Evolutionary conservation across 2,329 filamentous ascomycete species (phyloP).

Genomic region (Penicillium paneum): DNA sequence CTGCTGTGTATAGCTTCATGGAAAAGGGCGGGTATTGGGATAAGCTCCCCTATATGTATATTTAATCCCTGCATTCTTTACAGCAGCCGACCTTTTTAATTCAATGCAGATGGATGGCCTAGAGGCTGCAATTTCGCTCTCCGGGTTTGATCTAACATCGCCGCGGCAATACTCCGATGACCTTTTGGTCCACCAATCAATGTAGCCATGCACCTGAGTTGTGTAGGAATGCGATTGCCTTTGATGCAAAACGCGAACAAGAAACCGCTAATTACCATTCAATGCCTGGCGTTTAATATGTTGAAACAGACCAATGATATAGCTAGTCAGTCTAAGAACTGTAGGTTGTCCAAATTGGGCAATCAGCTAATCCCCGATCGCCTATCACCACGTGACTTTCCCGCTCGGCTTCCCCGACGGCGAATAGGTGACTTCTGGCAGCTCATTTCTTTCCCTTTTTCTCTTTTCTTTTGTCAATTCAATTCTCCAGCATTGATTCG

Average conservation of each 20-base stretch:
- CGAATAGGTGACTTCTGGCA: constrained; percentile 11
- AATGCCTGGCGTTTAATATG: neutral
- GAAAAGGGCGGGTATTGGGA: neutral
- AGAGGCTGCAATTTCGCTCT: neutral
- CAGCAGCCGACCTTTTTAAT: neutral
- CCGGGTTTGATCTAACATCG: neutral
- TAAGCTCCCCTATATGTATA: neutral
- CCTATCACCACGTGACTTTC: constrained; percentile 43
- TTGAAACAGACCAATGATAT: neutral
- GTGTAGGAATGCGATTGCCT: neutral
- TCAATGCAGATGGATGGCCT: neutral
- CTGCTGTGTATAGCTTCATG: neutral
- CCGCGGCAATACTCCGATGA: neutral
- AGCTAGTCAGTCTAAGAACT: neutral
- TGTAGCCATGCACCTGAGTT: neutral
- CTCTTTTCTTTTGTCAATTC: constrained; percentile 12
- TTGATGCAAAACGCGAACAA: too few species aligned
- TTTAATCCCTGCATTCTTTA: neutral
- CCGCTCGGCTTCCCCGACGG: constrained; percentile 27
- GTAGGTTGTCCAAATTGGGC: constrained; percentile 9
- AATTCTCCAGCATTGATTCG: constrained; percentile 18
- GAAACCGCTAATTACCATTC: too few species aligned
- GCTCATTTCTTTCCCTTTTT: constrained; percentile 14
- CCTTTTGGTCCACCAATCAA: neutral
- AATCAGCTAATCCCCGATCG: constrained; percentile 18